Conservation (phyloP, 2,329 filamentous ascomycete genomes). For the Sporothrix inflata region DNA sequence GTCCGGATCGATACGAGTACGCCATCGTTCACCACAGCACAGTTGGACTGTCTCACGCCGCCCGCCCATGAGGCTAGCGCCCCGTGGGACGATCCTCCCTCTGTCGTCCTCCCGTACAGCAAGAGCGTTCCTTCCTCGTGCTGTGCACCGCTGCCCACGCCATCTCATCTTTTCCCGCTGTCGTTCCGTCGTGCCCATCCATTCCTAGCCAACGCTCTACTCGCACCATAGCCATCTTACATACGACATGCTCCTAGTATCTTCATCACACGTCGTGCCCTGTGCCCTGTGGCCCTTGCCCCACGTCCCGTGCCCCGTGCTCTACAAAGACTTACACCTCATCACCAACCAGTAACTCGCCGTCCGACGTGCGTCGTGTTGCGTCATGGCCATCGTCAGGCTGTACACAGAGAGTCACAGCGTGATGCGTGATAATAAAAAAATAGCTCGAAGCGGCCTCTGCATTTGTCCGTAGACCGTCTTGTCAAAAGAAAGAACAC, state of each 20-base stretch:
- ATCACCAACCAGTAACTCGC: neutral
- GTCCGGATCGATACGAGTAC: constrained; percentile 8
- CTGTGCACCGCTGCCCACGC: constrained; percentile 7
- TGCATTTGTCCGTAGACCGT: neutral
- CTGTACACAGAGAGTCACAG: neutral
- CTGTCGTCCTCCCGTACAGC: neutral
- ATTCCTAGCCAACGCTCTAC: neutral
- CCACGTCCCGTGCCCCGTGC: neutral
- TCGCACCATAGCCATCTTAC: neutral
- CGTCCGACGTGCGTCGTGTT: neutral
- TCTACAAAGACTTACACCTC: neutral
- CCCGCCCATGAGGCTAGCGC: neutral
- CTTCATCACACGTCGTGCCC: neutral
- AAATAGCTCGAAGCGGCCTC: neutral
- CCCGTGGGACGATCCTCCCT: constrained; percentile 14
- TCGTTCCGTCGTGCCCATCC: neutral
- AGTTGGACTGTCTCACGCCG: constrained; percentile 14
- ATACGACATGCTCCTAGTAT: neutral
- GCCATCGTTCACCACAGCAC: neutral
- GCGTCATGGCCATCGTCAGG: neutral
- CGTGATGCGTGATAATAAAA: neutral
- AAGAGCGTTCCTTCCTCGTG: constrained; percentile 18
- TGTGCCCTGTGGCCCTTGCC: neutral
- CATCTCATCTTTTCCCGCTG: constrained; percentile 10
- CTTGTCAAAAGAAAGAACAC: neutral